Conservation (phyloP, 2,329 filamentous ascomycete species). For the Paecilomyces fulvus region DNA sequence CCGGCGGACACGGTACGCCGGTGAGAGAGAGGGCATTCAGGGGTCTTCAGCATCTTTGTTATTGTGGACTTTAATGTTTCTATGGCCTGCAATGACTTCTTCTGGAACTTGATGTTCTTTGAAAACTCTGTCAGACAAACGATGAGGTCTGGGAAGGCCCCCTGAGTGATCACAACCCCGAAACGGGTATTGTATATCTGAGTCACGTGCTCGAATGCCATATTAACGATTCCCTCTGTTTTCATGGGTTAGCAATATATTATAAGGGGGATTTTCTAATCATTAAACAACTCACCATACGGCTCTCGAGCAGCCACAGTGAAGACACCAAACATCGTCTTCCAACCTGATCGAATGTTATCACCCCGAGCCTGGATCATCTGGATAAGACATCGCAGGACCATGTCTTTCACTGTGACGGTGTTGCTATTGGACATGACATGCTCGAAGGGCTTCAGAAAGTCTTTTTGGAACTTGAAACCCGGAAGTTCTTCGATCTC, state of each 20-base stretch:
- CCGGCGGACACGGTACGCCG: constrained; percentile 42
- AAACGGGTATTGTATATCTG: constrained; percentile 95
- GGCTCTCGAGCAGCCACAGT: constrained; percentile 89
- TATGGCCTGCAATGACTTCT: constrained; percentile 93
- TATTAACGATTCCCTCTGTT: constrained; percentile 82
- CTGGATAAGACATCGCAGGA: constrained; percentile 88
- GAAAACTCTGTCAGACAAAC: constrained; percentile 97
- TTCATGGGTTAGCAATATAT: background rate
- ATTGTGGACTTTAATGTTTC: constrained; percentile 91
- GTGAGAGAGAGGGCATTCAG: constrained; percentile 83
- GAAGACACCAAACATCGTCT: constrained; percentile 99
- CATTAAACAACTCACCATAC: constrained; percentile 48
- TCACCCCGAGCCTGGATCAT: constrained; percentile 97
- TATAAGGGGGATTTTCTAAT: background rate
- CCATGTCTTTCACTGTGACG: constrained; percentile 94
- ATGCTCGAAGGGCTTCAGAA: constrained; percentile 95
- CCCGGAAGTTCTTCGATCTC: constrained; percentile 95
- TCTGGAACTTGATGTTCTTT: constrained; percentile 97
- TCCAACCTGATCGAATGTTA: constrained; percentile 96
- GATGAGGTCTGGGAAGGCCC: constrained; percentile 90
- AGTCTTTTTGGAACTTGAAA: constrained; percentile 99
- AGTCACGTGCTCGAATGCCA: constrained; percentile 93
- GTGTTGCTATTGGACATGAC: constrained; percentile 90
- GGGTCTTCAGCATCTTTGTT: constrained; percentile 87
- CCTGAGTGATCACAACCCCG: constrained; percentile 90